These are phyloP conservation scores for Silene coronaria DNA, from an alignment of 179 eudicot genomes.

Conservation along the genomic window DNA sequence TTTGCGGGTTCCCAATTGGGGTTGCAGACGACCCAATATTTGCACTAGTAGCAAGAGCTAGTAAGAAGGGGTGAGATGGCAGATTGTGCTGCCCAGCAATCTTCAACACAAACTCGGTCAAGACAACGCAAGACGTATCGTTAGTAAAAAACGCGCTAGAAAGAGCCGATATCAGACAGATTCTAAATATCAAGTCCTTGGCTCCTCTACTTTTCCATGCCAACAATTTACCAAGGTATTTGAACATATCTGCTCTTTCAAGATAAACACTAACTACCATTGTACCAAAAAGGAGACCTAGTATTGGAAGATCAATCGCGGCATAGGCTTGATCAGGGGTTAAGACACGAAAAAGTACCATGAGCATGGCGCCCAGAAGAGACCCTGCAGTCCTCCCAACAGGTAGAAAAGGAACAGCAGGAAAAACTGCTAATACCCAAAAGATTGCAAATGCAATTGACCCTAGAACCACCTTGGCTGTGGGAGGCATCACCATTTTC, in stretches of 20 bases:
- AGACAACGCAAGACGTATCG: conserved; percentile 74
- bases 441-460: conserved; percentile 64
- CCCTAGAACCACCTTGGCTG: conserved; percentile 58
- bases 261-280: conserved; percentile 86
- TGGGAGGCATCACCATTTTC: conserved; percentile 47
- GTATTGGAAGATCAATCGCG: conserved; percentile 79
- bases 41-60: conserved; percentile 88
- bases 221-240: conserved; percentile 57
- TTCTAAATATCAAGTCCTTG: conserved; percentile 65
- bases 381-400: conserved; percentile 87
- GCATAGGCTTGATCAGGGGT: conserved; percentile 73
- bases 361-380: conserved; percentile 75
- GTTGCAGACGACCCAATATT: conserved; percentile 88
- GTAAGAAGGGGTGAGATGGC: conserved; percentile 83
- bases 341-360: conserved; percentile 65
- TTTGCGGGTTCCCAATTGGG: conserved; percentile 94
- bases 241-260: conserved; percentile 83
- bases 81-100: conserved; percentile 68
- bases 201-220: conserved; percentile 65
- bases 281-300: conserved; percentile 88
- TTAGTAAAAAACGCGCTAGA: conserved; percentile 82
- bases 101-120: conserved; percentile 72
- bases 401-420: conserved; percentile 69
- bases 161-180: conserved; percentile 66
- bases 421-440: conserved; percentile 90